Conservation (phyloP, 169 alveolate genomes). For the Plasmodium falciparum region DNA sequence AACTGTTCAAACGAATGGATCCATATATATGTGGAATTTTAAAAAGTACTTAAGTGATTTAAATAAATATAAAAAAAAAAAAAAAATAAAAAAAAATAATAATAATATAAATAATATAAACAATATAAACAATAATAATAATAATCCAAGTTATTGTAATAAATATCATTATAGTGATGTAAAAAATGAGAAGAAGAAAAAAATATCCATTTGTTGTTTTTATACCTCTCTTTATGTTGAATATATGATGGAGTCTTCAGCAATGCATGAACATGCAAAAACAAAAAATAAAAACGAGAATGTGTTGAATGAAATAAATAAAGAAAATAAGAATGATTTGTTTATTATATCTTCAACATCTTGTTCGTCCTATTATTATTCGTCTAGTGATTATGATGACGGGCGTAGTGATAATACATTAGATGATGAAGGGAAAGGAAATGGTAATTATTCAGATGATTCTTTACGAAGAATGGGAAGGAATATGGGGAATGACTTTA, state of each 20-base stretch:
- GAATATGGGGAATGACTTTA: too few relatives aligned
- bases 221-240: constrained; percentile 61
- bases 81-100: not conserved
- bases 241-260: constrained; percentile 43
- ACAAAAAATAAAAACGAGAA: constrained; percentile 24
- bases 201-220: constrained; percentile 45
- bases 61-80: constrained; percentile 2
- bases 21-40: constrained; percentile 61
- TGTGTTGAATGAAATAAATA: constrained; percentile 18
- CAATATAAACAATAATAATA: not conserved
- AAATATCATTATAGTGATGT: too few relatives aligned
- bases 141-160: too few relatives aligned
- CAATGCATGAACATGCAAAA: constrained; percentile 27
- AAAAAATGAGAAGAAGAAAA: too few relatives aligned
- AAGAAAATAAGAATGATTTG: constrained; percentile 49
- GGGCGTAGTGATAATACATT: not conserved
- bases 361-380: constrained; percentile 61
- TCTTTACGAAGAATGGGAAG: not conserved
- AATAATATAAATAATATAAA: not conserved
- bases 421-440: not conserved
- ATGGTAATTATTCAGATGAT: not conserved
- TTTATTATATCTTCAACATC: constrained; percentile 75
- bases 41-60: constrained; percentile 20
- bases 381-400: constrained; percentile 62
- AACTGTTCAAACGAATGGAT: constrained; percentile 61